phyloP scores from a whole-genome alignment of 2,329 filamentous ascomycete species.

The Epichloe baconii region DNA sequence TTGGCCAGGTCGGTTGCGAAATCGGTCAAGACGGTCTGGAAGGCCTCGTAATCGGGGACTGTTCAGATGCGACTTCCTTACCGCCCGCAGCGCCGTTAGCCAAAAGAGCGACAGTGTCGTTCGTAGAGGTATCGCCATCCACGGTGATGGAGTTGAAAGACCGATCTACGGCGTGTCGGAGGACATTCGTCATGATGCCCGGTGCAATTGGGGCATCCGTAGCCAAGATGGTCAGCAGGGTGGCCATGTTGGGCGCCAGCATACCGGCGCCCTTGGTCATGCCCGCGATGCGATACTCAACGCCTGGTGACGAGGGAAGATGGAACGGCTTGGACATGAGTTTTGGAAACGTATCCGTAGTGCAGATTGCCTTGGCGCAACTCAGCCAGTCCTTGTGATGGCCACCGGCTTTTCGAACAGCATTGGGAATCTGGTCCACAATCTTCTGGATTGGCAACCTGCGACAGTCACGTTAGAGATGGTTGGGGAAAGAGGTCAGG shows the following conservation, averaged over 20 bases:
- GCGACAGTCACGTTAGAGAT: neutral
- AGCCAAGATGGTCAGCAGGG: constrained; percentile 78
- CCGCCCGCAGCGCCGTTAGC: constrained; percentile 88
- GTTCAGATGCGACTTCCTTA: constrained; percentile 40
- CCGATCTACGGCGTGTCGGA: constrained; percentile 61
- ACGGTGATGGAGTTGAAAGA: constrained; percentile 97
- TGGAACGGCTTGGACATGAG: constrained; percentile 74
- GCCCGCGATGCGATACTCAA: constrained; percentile 75
- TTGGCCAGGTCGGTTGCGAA: constrained; percentile 81
- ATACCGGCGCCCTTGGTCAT: constrained; percentile 98
- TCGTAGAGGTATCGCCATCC: constrained; percentile 93
- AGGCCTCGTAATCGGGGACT: constrained; percentile 53
- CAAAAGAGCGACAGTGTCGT: constrained; percentile 89
- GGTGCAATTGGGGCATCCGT: constrained; percentile 77
- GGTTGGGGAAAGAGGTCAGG: neutral
- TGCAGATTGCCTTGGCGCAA: constrained; percentile 86
- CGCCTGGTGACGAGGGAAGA: constrained; percentile 63
- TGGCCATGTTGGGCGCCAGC: constrained; percentile 99
- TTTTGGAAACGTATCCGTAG: constrained; percentile 97
- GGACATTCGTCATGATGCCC: constrained; percentile 51
- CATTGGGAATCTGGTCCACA: constrained; percentile 64
- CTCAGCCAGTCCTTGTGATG: constrained; percentile 78
- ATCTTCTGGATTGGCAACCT: constrained; percentile 89
- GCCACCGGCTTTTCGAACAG: constrained; percentile 55
- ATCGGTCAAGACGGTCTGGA: constrained; percentile 56